Evolutionary conservation across 257 asterid genomes (phyloP), one percentile per base, ranked within the genome.

Genomic region (Solanum rostratum): DNA sequence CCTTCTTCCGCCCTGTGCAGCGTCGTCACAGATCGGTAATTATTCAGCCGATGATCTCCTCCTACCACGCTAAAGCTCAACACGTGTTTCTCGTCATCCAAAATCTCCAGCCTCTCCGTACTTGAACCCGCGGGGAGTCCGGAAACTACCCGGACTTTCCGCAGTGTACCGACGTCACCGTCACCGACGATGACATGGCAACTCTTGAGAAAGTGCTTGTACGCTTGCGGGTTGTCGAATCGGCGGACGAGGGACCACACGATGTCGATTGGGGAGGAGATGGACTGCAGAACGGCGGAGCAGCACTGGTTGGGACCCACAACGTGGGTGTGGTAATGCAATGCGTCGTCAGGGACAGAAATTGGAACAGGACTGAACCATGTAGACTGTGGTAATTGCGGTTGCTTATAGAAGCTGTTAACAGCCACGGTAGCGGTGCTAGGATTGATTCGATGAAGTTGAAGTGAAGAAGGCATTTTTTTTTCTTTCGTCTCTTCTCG

Each of bases 241-340:
- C 94, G 92, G 15, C 98, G 97, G 4, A 95, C 92, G 30, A 95
- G 87, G 16, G 97, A 89, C 98, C 98, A 95, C 3, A 95, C 97
- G 30, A 91, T 69, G 74, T 87, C 94, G 2, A 90, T 55, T 0
- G 95, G 93, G 24, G 98, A 93, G 53, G 60, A 74, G 85, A 92
- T 90, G 66, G 83, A 24, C 80, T 88, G 96, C 54, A 93, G 91
- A 57, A 93, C 93, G 29, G 95, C 87, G 19, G 98, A 93, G 90
- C 92, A 92, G 90, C 97, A 90, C 93, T 93, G 97, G 85, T 88
- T 50, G 16, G 94, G 76, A 2, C 86, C 91, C 84, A 91, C 90
- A 43, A 85, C 87, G 92, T 93, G 97, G 2, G 94, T 90, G 89
- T 95, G 98, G 91, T 86, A 85, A 84, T 80, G 95, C 60, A 92